Percentiles rank a stretch among this genome's conserved stretches.
These are phyloP conservation scores for Umbilicus rupestris DNA, from an alignment of 164 flowering plant species.

Conservation along the genomic window DNA sequence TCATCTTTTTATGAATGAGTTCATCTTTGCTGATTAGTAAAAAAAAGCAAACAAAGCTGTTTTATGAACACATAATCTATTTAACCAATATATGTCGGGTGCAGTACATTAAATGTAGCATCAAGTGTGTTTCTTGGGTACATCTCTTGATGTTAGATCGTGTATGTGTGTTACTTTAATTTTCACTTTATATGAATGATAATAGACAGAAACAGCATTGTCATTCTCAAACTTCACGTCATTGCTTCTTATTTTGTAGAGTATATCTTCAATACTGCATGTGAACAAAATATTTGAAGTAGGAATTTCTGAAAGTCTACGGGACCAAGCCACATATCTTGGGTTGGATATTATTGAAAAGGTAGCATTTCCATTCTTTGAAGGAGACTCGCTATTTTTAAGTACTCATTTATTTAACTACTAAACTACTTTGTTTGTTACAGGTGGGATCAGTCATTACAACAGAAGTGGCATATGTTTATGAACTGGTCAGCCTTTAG, in stretches of 20 bases:
- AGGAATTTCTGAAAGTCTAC: constrained; percentile 63
- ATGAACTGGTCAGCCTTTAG: constrained; percentile 70
- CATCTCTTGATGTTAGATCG: not conserved
- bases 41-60: not conserved
- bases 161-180: not conserved
- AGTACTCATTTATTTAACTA: not conserved
- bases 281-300: constrained; percentile 82
- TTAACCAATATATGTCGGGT: not conserved
- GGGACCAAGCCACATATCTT: constrained; percentile 36
- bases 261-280: constrained; percentile 72
- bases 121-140: not conserved
- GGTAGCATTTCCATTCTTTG: constrained; percentile 32
- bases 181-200: not conserved
- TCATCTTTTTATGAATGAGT: not conserved
- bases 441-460: constrained; percentile 72
- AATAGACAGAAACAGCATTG: not conserved
- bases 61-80: not conserved
- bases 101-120: not conserved
- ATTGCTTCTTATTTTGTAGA: constrained; percentile 30
- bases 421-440: not conserved
- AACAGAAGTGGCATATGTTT: constrained; percentile 75
- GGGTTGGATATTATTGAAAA: constrained; percentile 57
- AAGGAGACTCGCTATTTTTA: not conserved
- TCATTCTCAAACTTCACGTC: not conserved
- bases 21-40: not conserved